These are phyloP conservation scores for Alternaria solani DNA, from an alignment of 2,329 filamentous ascomycete genomes.

Conservation along the genomic window DNA sequence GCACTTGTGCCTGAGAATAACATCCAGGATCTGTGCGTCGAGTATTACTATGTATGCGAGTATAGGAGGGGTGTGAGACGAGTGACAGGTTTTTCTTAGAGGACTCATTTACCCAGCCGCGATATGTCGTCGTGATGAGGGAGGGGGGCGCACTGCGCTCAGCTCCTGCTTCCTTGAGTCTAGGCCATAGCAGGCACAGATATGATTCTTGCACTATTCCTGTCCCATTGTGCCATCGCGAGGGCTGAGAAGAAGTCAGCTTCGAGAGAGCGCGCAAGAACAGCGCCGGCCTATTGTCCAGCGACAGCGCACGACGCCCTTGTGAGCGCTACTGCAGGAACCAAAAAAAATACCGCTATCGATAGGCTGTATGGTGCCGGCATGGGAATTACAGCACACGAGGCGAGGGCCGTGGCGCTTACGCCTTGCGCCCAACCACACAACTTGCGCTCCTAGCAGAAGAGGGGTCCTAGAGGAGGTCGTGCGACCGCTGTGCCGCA, in stretches of 20 bases:
- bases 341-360: conserved; percentile 5
- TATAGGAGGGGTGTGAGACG: conserved; percentile 1
- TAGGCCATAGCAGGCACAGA: not conserved
- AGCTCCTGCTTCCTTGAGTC: not conserved
- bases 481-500: conserved; percentile 6
- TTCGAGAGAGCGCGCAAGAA: conserved; percentile 10
- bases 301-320: not conserved
- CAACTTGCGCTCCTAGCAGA: not conserved
- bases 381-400: not conserved
- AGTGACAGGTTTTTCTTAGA: conserved; percentile 3
- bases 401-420: conserved; percentile 8
- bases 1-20: not conserved
- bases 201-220: conserved; percentile 2
- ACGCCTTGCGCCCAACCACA: not conserved
- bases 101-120: not conserved
- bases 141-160: not conserved
- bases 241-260: conserved; percentile 4
- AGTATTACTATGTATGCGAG: not conserved
- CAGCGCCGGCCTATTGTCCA: conserved; percentile 13
- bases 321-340: conserved; percentile 19
- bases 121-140: not conserved
- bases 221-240: not conserved
- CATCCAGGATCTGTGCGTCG: not conserved
- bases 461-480: not conserved
- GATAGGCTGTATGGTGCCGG: conserved; percentile 9